These are phyloP conservation scores for Globisporangium recalcitrans DNA, from an alignment of 352 stramenopile genomes.

Conservation along the genomic window DNA sequence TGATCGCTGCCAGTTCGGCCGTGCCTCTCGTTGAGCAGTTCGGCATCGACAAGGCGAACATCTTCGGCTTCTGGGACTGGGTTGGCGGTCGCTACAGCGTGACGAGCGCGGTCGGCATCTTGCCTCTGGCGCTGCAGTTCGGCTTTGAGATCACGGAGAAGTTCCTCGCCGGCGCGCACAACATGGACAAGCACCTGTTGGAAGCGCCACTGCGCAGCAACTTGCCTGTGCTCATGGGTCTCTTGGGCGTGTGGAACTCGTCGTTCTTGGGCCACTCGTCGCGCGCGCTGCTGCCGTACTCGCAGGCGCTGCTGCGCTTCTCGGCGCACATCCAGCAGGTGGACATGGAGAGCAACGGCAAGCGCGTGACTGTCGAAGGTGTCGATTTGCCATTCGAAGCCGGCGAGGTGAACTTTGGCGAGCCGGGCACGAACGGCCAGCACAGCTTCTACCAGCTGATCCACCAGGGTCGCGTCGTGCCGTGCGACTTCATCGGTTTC, in stretches of 20 bases:
- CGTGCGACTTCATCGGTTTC: slow-evolving; percentile 98
- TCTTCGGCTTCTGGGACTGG: slow-evolving; percentile 99
- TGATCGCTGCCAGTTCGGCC: slow-evolving; percentile 87
- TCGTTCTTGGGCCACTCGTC: slow-evolving; percentile 95
- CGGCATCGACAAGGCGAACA: slow-evolving; percentile 93
- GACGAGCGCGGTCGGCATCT: slow-evolving; percentile 94
- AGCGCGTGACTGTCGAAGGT: slow-evolving; percentile 94
- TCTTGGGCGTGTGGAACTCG: slow-evolving; percentile 98
- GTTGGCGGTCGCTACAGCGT: slow-evolving; percentile 97
- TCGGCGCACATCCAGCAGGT: slow-evolving; percentile 97
- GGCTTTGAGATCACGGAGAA: slow-evolving; percentile 88
- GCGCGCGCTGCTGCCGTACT: slow-evolving; percentile 90
- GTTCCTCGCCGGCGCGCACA: slow-evolving; percentile 95
- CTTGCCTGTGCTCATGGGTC: slow-evolving; percentile 95
- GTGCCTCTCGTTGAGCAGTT: slow-evolving; percentile 87
- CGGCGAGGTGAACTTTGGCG: slow-evolving; percentile 97
- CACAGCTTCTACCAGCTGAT: slow-evolving; percentile 99
- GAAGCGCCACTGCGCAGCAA: slow-evolving; percentile 91
- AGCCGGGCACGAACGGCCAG: slow-evolving; percentile 97
- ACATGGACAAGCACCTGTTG: slow-evolving; percentile 98
- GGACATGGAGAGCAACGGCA: slow-evolving; percentile 99
- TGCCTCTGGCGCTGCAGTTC: slow-evolving; percentile 96
- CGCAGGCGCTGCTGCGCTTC: slow-evolving; percentile 93
- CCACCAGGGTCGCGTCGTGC: slow-evolving; percentile 96
- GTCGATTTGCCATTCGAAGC: slow-evolving; percentile 90